Evolutionary conservation across 345 rosid genomes (phyloP).

Genomic region (Passiflora organensis): DNA sequence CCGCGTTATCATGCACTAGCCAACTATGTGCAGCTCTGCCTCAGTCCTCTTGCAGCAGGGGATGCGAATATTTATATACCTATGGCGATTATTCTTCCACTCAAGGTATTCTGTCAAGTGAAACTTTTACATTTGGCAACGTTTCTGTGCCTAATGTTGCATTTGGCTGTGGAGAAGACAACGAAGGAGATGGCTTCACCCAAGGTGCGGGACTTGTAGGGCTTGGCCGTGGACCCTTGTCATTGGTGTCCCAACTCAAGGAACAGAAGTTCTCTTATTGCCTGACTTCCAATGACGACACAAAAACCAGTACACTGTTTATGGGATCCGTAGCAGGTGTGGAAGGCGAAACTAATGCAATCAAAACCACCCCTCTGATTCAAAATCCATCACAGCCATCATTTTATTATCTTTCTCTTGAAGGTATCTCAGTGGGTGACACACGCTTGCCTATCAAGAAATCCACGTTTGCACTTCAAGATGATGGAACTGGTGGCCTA

Average conservation of each 20-base stretch:
- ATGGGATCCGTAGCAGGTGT: conserved; percentile 51
- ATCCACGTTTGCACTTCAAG: conserved; percentile 56
- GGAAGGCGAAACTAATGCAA: conserved; percentile 10
- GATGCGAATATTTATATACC: conserved; percentile 64
- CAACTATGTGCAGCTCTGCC: conserved; percentile 54
- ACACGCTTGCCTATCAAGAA: conserved; percentile 48
- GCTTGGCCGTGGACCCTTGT: conserved; percentile 74
- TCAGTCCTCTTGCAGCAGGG: conserved; percentile 32
- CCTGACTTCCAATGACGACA: conserved; percentile 57
- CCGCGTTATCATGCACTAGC: conserved; percentile 50
- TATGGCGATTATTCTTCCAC: conserved; percentile 93
- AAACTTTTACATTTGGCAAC: conserved; percentile 64
- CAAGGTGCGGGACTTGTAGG: conserved; percentile 92
- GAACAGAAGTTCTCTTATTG: conserved; percentile 81
- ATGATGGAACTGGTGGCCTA: conserved; percentile 82
- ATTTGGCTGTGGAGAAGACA: conserved; percentile 82
- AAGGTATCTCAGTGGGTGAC: conserved; percentile 80
- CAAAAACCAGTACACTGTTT: conserved; percentile 52
- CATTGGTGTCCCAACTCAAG: conserved; percentile 70
- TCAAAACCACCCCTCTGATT: conserved; percentile 52
- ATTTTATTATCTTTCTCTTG: conserved; percentile 74
- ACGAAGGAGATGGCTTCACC: conserved; percentile 74
- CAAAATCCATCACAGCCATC: conserved; percentile 64
- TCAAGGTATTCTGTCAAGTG: conserved; percentile 56
- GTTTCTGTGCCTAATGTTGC: conserved; percentile 45